Percentiles rank a stretch among this genome's conserved stretches.
phyloP scores from a whole-genome alignment of 202 grass and related monocot species.

The Brachypodium distachyon region DNA sequence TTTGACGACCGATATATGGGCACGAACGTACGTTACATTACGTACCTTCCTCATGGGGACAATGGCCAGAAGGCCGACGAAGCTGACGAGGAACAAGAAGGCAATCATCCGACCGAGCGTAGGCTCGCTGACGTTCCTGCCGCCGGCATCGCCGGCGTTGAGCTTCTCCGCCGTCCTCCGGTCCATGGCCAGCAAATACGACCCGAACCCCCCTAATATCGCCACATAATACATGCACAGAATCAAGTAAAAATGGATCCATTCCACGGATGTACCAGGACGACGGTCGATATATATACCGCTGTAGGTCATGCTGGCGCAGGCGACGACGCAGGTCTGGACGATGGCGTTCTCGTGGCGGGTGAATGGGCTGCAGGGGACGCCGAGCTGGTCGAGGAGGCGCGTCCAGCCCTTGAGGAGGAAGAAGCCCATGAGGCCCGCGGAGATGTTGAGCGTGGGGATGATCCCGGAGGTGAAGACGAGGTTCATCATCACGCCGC shows the following conservation, averaged over 20 bases:
- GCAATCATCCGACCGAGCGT: slow-evolving; percentile 28
- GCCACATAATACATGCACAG: neutral
- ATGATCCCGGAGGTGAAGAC: slow-evolving; percentile 47
- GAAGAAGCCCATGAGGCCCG: slow-evolving; percentile 37
- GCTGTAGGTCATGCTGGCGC: slow-evolving; percentile 40
- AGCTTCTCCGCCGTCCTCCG: slow-evolving; percentile 26
- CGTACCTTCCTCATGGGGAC: slow-evolving; percentile 58
- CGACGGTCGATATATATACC: neutral
- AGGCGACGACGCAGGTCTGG: slow-evolving; percentile 77
- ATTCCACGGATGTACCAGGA: neutral
- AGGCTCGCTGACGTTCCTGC: slow-evolving; percentile 37
- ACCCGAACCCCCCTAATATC: slow-evolving; percentile 35
- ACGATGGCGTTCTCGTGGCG: slow-evolving; percentile 78
- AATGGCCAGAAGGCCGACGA: slow-evolving; percentile 47
- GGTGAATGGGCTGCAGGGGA: slow-evolving; percentile 35
- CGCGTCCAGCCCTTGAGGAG: slow-evolving; percentile 41
- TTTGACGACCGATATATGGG: neutral
- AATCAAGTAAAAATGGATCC: neutral
- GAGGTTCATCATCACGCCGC: slow-evolving; percentile 45
- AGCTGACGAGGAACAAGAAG: slow-evolving; percentile 49
- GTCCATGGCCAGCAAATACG: slow-evolving; percentile 54
- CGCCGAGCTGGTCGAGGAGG: slow-evolving; percentile 29
- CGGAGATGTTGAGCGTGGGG: slow-evolving; percentile 44
- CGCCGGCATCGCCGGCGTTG: neutral
- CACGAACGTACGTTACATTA: neutral